These are phyloP conservation scores for Avena insularis DNA, from an alignment of 176 grass and related monocot species.

Conservation along the genomic window DNA sequence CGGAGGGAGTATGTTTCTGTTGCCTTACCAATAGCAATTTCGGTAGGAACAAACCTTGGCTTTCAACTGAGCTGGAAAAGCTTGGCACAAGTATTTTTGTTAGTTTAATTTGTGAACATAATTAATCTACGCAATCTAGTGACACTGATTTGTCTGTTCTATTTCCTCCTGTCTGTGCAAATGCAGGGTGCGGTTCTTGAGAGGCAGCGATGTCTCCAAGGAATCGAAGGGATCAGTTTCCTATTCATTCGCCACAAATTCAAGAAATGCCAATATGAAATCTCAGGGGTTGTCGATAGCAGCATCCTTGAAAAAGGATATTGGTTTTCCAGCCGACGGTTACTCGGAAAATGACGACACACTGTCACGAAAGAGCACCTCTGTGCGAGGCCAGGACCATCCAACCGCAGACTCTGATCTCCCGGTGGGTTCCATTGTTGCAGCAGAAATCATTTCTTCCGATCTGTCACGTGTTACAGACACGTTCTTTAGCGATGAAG, in stretches of 20 bases:
- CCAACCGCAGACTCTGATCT: slow-evolving; percentile 37
- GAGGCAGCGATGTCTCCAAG: slow-evolving; percentile 29
- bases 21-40: not conserved
- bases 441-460: slow-evolving; percentile 45
- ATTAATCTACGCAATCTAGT: not conserved
- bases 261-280: slow-evolving; percentile 44
- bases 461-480: slow-evolving; percentile 38
- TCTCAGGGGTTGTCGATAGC: slow-evolving; percentile 27
- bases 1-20: not conserved
- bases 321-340: slow-evolving; percentile 10
- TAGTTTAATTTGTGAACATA: not conserved
- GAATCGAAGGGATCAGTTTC: slow-evolving; percentile 30
- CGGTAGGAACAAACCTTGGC: not conserved
- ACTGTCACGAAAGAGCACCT: slow-evolving; percentile 48
- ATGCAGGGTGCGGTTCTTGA: slow-evolving; percentile 41
- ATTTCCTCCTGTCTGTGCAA: not conserved
- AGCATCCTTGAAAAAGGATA: slow-evolving; percentile 51
- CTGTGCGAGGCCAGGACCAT: slow-evolving; percentile 70
- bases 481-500: slow-evolving; percentile 44
- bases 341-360: slow-evolving; percentile 23
- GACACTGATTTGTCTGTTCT: not conserved
- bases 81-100: no score
- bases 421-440: slow-evolving; percentile 44
- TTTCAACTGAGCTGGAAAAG: not conserved
- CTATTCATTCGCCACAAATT: slow-evolving; percentile 15